Evolutionary conservation across 179 eudicot genomes (phyloP).

Genomic region (Heliamphora pulchella): DNA sequence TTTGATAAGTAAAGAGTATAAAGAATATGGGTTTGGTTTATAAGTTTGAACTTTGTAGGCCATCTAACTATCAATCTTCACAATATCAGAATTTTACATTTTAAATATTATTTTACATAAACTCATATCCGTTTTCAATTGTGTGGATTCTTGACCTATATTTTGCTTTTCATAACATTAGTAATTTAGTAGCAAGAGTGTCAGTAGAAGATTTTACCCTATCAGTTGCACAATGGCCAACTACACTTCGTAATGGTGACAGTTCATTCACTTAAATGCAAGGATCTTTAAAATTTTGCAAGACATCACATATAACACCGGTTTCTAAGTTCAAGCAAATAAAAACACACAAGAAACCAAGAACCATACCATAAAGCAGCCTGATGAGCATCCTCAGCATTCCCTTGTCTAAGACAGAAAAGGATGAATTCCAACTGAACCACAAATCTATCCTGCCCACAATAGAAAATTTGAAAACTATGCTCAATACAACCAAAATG

Average conservation of each 20-base stretch:
- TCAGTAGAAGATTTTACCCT: neutral
- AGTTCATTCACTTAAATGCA: neutral
- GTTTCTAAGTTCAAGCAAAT: conserved; percentile 1
- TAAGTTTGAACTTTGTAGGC: neutral
- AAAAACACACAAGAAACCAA: conserved; percentile 15
- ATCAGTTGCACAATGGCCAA: neutral
- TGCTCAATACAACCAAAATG: neutral
- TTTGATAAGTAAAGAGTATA: too few relatives aligned
- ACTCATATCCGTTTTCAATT: neutral
- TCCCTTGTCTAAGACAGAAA: conserved; percentile 45
- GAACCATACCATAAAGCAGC: conserved; percentile 37
- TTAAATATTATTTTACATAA: neutral
- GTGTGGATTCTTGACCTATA: neutral
- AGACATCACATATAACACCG: neutral
- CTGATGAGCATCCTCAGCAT: conserved; percentile 36
- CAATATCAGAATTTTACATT: neutral
- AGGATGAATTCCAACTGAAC: conserved; percentile 51
- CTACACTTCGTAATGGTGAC: neutral
- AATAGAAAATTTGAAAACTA: conserved; percentile 14
- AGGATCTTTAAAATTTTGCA: neutral
- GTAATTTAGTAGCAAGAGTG: neutral
- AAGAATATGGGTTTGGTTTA: too few relatives aligned
- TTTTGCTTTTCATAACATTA: neutral
- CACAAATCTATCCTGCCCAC: conserved; percentile 55
- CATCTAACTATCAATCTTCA: neutral